Base-by-base conservation (phyloP, 345 rosid genomes). In the Sisymbrium altissimum region DNA sequence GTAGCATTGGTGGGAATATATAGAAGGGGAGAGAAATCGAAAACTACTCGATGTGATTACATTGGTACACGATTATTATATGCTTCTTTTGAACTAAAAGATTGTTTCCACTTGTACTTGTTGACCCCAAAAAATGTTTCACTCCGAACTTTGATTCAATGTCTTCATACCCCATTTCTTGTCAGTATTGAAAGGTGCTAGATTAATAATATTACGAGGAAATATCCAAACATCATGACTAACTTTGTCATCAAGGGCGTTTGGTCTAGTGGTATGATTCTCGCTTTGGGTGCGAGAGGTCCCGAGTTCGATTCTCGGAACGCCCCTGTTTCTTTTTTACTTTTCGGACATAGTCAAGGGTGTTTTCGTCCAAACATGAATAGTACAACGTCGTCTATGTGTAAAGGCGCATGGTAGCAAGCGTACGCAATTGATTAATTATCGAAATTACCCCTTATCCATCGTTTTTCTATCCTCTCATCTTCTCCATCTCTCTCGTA, bases 221-320 rank as follows among this genome's bases (percentile, higher is more conserved):
- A 10, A 39, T 3, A 4, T 13, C 6, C 13, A 41, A 2, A 39
- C 11, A 39, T 10, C 3, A 39, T 39, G 14, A 10, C 8, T 8
- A 39, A 39, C 0, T 12, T 12, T 12, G n/a, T 12, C 6, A 4
- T 0, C 3, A 29, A 23, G 88, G 88, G 94, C 88, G 78, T 87
- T 91, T 87, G 89, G 88, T 87, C 86, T 85, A 86, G 90, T 86
- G 90, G 89, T 72, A 84, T 85, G 86, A 86, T 84, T 83, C 89
- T 90, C 86, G 86, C 92, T 88, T 90, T 59, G 72, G 78, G 78
- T 74, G 78, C 60, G 78, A 74, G 78, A 74, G 78, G 78, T 74
- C 78, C 78, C 78, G 78, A 74, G 78, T 74, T 73, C 78, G 41
- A 73, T 65, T 73, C 66, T 73, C 43, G 72, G 71, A 73, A 73